Percentiles rank a stretch among this genome's conserved stretches.
These are phyloP conservation scores for Leishmania arabica DNA, from an alignment of 208 protist species.

Conservation along the genomic window DNA sequence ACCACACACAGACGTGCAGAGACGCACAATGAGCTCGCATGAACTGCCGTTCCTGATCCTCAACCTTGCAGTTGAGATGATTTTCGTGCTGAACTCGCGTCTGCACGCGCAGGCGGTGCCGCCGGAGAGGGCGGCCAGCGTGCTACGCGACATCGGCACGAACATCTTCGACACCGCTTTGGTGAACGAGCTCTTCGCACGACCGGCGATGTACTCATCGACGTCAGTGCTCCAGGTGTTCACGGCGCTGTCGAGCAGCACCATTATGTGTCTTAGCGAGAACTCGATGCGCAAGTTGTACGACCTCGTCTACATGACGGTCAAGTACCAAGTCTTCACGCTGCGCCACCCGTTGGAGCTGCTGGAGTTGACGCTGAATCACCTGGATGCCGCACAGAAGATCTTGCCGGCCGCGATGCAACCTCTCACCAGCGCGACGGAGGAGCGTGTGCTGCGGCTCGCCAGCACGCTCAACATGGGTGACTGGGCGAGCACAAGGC, in stretches of 20 bases:
- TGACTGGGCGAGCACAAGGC: constrained; percentile 63
- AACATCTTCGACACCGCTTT: constrained; percentile 83
- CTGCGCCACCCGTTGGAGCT: constrained; percentile 84
- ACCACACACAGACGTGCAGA: neutral
- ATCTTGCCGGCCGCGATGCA: constrained; percentile 32
- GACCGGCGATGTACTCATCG: constrained; percentile 78
- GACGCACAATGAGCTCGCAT: constrained; percentile 57
- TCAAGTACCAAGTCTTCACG: constrained; percentile 90
- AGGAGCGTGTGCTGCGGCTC: constrained; percentile 33
- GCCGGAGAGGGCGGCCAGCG: constrained; percentile 38
- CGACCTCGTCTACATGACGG: constrained; percentile 93
- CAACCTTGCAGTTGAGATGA: constrained; percentile 94
- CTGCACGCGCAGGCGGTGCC: constrained; percentile 83
- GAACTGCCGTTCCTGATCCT: constrained; percentile 89
- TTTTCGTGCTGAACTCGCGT: constrained; percentile 91
- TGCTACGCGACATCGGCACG: constrained; percentile 76
- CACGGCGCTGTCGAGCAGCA: constrained; percentile 74
- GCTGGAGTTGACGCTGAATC: constrained; percentile 86
- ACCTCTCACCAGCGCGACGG: constrained; percentile 26
- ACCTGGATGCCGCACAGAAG: constrained; percentile 66
- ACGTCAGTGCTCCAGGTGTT: constrained; percentile 73
- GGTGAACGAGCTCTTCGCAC: constrained; percentile 83
- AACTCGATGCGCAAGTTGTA: constrained; percentile 92
- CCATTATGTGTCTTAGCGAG: constrained; percentile 86
- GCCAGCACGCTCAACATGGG: constrained; percentile 31